Percentiles rank a stretch among this genome's conserved stretches.
Evolutionary conservation across 352 stramenopile genomes (phyloP).

Genomic region (Phytophthora pinifolia): DNA sequence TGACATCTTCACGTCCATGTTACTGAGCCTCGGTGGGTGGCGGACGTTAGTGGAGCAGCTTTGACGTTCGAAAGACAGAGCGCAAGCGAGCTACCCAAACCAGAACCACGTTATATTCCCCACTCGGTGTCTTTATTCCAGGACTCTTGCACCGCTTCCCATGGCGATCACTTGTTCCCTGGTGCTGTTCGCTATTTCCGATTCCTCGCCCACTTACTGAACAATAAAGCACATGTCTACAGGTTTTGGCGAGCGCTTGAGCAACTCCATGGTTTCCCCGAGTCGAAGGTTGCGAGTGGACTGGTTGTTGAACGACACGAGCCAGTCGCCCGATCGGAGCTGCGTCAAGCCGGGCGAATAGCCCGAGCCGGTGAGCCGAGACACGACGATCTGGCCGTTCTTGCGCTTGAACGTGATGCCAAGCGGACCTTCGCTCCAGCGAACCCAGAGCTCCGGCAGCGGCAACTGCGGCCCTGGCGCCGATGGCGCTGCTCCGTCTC

Average conservation of each 20-base stretch:
- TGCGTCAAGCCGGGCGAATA: constrained; percentile 68
- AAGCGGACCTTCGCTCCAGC: constrained; percentile 69
- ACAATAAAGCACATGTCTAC: constrained; percentile 82
- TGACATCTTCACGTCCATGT: background rate
- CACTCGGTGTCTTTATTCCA: constrained; percentile 16
- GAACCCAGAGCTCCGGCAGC: constrained; percentile 65
- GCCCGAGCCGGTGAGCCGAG: constrained; percentile 66
- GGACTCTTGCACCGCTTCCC: constrained; percentile 3
- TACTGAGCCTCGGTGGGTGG: too few species aligned
- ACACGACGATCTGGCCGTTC: constrained; percentile 77
- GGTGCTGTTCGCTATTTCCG: constrained; percentile 31
- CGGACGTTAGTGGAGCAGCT: background rate
- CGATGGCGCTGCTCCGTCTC: constrained; percentile 1
- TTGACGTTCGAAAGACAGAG: constrained; percentile 14
- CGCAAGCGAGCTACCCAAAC: constrained; percentile 11
- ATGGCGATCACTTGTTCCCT: constrained; percentile 13
- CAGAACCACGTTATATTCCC: constrained; percentile 13
- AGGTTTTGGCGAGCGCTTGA: constrained; percentile 75
- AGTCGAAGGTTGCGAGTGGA: constrained; percentile 59
- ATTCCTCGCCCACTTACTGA: constrained; percentile 34
- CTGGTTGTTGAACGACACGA: constrained; percentile 76
- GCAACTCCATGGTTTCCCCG: constrained; percentile 79
- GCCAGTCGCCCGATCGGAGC: constrained; percentile 68
- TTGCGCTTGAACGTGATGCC: constrained; percentile 84
- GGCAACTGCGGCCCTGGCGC: constrained; percentile 30